Conservation (phyloP, 306 rosid species). For the Castanea crenata region DNA sequence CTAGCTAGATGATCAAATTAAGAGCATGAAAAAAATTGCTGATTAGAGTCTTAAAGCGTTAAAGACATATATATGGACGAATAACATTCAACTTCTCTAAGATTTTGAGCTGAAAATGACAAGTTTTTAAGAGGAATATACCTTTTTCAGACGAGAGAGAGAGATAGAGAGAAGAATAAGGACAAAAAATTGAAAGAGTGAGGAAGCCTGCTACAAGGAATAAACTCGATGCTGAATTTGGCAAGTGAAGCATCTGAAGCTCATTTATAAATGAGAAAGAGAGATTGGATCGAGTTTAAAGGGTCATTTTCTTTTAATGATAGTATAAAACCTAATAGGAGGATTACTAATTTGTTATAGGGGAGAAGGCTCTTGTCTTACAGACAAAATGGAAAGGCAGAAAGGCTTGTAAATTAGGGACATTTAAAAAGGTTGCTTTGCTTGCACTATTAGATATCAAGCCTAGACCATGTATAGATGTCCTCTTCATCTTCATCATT, state of each 20-base stretch:
- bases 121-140: not conserved
- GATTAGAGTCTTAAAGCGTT: not conserved
- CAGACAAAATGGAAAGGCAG: slow-evolving; percentile 4
- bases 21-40: not conserved
- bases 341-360: not conserved
- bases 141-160: not conserved
- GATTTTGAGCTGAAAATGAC: not conserved
- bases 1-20: not conserved
- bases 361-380: not conserved
- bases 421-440: slow-evolving; percentile 36
- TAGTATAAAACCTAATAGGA: not conserved
- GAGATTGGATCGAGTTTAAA: not conserved
- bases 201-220: slow-evolving; percentile 7
- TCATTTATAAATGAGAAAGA: not conserved
- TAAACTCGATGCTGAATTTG: slow-evolving; percentile 34
- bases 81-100: not conserved
- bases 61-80: not conserved
- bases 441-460: slow-evolving; percentile 38
- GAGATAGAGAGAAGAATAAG: not conserved
- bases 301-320: not conserved
- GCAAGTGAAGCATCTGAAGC: slow-evolving; percentile 51
- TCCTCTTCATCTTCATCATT: not conserved
- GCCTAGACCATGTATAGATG: slow-evolving; percentile 4
- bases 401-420: slow-evolving; percentile 7
- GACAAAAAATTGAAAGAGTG: not conserved